These are phyloP conservation scores for Aureococcus anophagefferens DNA, from an alignment of 108 stramenopile genomes.

Conservation along the genomic window DNA sequence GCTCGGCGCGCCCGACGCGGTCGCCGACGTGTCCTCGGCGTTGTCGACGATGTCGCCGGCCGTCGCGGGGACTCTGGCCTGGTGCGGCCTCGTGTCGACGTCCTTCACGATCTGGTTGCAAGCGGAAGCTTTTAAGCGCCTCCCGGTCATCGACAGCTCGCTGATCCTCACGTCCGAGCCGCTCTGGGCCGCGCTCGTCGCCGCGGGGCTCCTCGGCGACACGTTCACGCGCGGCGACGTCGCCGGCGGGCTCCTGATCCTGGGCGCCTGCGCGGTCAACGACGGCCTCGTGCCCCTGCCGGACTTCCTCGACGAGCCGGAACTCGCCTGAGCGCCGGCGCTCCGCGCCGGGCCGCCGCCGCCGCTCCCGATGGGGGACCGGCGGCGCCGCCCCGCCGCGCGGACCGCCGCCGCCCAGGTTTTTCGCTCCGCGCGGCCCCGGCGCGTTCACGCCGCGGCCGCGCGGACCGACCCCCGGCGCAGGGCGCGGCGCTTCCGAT, in stretches of 20 bases:
- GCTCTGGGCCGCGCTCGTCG: constrained; percentile 48
- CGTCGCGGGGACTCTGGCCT: constrained; percentile 42
- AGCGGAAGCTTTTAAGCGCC: constrained; percentile 52
- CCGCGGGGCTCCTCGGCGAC: constrained; percentile 54
- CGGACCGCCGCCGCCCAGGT: no score
- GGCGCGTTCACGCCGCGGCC: no score
- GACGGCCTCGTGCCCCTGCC: no score
- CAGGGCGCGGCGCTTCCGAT: no score
- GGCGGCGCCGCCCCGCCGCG: no score
- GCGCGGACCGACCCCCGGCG: no score
- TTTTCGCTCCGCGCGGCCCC: no score
- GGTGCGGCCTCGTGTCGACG: constrained; percentile 59
- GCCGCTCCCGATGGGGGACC: no score
- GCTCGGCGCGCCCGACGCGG: constrained; percentile 17
- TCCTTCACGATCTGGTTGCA: constrained; percentile 58
- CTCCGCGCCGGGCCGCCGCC: no score
- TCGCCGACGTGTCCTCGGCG: constrained; percentile 10
- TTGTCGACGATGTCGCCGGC: constrained; percentile 29
- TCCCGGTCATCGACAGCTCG: constrained; percentile 59
- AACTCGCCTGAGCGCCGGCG: no score
- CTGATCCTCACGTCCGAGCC: constrained; percentile 65
- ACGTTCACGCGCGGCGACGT: constrained; percentile 55
- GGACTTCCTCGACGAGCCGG: no score
- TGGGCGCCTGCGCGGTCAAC: constrained; percentile 42
- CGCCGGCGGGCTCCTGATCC: constrained; percentile 50